Evolutionary conservation across 1,139 yeast genomes (phyloP).

Genomic region (Blastobotrys serpentis): DNA sequence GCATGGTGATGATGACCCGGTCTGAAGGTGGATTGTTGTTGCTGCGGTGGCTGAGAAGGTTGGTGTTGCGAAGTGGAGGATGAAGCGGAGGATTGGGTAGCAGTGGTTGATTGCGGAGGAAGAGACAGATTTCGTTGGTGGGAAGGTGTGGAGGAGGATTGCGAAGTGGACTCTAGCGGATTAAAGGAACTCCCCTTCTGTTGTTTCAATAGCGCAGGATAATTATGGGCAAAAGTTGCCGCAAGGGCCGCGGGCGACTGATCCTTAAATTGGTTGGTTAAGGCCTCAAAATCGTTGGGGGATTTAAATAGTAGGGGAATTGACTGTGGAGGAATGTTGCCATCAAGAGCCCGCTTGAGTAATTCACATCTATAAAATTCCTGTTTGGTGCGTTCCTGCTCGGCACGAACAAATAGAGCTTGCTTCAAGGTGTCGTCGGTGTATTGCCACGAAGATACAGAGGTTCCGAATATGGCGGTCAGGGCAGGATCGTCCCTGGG

Average conservation of each 20-base stretch:
- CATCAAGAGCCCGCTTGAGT: constrained; percentile 57
- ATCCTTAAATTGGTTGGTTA: constrained; percentile 2
- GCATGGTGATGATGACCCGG: constrained; percentile 31
- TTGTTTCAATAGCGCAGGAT: background rate
- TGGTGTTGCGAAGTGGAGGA: constrained; percentile 20
- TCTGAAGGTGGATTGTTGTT: constrained; percentile 23
- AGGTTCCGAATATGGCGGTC: background rate
- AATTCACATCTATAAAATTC: constrained; percentile 70
- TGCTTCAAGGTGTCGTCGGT: constrained; percentile 63
- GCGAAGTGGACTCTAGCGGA: constrained; percentile 13
- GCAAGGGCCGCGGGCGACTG: constrained; percentile 6
- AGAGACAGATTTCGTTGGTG: constrained; percentile 15
- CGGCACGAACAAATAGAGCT: constrained; percentile 62
- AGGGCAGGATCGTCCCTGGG: constrained; percentile 1
- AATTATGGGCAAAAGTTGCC: constrained; percentile 1
- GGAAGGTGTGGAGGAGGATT: constrained; percentile 4
- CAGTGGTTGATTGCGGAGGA: constrained; percentile 16
- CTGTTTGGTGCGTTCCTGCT: constrained; percentile 83
- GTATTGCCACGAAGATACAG: constrained; percentile 52
- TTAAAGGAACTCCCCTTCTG: background rate
- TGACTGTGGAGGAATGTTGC: constrained; percentile 64
- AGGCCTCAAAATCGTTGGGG: background rate
- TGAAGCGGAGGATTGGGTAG: constrained; percentile 16
- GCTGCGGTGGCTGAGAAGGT: constrained; percentile 23
- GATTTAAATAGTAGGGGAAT: constrained; percentile 60